These are phyloP conservation scores for Suillus brevipes DNA, from an alignment of 768 basidiomycete species.

Conservation along the genomic window DNA sequence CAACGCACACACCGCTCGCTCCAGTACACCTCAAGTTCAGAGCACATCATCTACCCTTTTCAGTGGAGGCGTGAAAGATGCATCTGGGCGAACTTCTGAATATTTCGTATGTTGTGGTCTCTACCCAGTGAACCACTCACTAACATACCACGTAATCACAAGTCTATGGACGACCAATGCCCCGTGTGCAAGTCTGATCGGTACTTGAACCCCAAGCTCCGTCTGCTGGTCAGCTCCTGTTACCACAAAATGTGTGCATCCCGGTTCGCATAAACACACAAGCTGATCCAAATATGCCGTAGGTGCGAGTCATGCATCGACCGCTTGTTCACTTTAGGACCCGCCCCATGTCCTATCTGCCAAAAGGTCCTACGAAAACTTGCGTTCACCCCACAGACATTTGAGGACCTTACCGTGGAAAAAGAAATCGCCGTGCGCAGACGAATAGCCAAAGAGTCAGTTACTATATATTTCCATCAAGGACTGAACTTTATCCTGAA, in stretches of 20 bases:
- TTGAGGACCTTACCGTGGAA: slow-evolving; percentile 89
- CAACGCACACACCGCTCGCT: slow-evolving; percentile 49
- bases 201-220: slow-evolving; percentile 91
- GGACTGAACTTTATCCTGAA: background rate
- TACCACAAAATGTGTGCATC: slow-evolving; percentile 92
- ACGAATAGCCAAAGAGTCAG: slow-evolving; percentile 87
- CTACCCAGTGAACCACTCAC: slow-evolving; percentile 4
- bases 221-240: slow-evolving; percentile 92
- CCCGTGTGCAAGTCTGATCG: slow-evolving; percentile 97
- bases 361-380: slow-evolving; percentile 84
- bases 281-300: slow-evolving; percentile 13
- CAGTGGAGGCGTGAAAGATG: slow-evolving; percentile 84
- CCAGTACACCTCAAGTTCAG: slow-evolving; percentile 66
- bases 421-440: slow-evolving; percentile 91
- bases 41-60: slow-evolving; percentile 74
- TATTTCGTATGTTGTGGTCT: slow-evolving; percentile 60
- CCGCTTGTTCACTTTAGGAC: slow-evolving; percentile 91
- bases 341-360: slow-evolving; percentile 95
- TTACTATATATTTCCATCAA: background rate
- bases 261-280: background rate
- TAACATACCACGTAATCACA: slow-evolving; percentile 5
- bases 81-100: slow-evolving; percentile 77
- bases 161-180: slow-evolving; percentile 94
- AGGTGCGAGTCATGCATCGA: slow-evolving; percentile 99
- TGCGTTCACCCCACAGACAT: slow-evolving; percentile 94